Evolutionary conservation across 2,329 filamentous ascomycete species (phyloP).

Genomic region (Calycina marina): DNA sequence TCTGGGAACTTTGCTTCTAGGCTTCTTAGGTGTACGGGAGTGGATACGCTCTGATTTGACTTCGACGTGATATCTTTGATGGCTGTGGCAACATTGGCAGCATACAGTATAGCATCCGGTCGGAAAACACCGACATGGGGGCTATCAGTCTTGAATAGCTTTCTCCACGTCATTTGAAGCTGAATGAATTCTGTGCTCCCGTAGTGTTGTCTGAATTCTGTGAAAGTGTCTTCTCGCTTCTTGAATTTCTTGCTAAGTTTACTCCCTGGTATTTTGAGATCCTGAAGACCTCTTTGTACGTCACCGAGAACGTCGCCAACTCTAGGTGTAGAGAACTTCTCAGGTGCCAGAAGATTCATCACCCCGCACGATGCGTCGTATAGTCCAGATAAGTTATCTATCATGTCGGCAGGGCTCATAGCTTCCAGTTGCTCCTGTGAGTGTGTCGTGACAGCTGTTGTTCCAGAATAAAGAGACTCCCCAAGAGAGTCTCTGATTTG

Average conservation of each 20-base stretch:
- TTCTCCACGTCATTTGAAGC: slow-evolving; percentile 17
- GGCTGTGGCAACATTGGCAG: slow-evolving; percentile 29
- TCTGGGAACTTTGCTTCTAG: slow-evolving; percentile 23
- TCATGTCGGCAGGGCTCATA: slow-evolving; percentile 15
- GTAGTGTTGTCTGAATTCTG: slow-evolving; percentile 7
- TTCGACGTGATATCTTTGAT: slow-evolving; percentile 24
- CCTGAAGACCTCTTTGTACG: slow-evolving; percentile 20
- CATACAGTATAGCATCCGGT: slow-evolving; percentile 26
- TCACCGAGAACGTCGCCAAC: slow-evolving; percentile 14
- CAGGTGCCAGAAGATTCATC: slow-evolving; percentile 24
- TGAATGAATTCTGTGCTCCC: slow-evolving; percentile 24
- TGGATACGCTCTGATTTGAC: slow-evolving; percentile 7
- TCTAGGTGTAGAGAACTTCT: no score
- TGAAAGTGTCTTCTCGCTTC: slow-evolving; percentile 10
- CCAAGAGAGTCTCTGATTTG: slow-evolving; percentile 3
- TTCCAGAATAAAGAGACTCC: slow-evolving; percentile 14
- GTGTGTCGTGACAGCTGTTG: slow-evolving; percentile 10
- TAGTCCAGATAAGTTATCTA: slow-evolving; percentile 26
- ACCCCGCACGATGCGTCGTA: slow-evolving; percentile 22
- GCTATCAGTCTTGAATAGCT: slow-evolving; percentile 19
- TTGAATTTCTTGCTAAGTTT: slow-evolving; percentile 7
- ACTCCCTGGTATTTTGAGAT: slow-evolving; percentile 14
- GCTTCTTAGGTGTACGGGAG: slow-evolving; percentile 12
- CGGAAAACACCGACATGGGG: slow-evolving; percentile 18
- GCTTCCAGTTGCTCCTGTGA: slow-evolving; percentile 20